Evolutionary conservation across 2,329 filamentous ascomycete genomes (phyloP).

Genomic region (Thermomyces lanuginosus): DNA sequence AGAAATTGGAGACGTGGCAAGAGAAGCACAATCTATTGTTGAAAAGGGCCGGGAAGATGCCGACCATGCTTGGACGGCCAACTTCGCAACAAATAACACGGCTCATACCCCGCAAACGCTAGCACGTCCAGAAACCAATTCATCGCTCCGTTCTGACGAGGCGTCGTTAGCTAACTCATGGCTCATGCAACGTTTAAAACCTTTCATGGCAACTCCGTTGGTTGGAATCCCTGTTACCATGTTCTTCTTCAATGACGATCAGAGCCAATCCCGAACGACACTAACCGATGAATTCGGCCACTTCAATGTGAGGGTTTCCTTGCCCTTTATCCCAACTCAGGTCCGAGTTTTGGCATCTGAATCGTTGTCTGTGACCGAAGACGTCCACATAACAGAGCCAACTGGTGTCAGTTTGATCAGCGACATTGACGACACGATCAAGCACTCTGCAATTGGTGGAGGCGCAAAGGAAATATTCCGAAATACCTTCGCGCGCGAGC

Average conservation of each 20-base stretch:
- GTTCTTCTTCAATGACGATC: conserved; percentile 81
- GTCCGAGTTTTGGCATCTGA: conserved; percentile 77
- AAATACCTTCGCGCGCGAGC: conserved; percentile 82
- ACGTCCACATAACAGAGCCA: conserved; percentile 60
- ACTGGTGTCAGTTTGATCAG: conserved; percentile 82
- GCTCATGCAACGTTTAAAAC: conserved; percentile 70
- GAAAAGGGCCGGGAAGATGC: conserved; percentile 54
- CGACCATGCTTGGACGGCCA: conserved; percentile 45
- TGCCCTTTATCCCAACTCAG: conserved; percentile 83
- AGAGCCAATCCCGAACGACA: conserved; percentile 70
- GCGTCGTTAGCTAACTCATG: conserved; percentile 66
- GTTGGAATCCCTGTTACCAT: conserved; percentile 65
- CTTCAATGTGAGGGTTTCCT: conserved; percentile 60
- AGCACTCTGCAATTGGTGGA: conserved; percentile 75
- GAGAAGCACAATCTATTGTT: conserved; percentile 63
- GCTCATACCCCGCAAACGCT: conserved; percentile 15
- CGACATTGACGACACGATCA: conserved; percentile 95
- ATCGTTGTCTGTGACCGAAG: conserved; percentile 62
- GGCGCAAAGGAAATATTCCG: conserved; percentile 90
- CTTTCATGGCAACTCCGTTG: conserved; percentile 76
- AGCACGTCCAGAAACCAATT: conserved; percentile 30
- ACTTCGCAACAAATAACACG: conserved; percentile 33
- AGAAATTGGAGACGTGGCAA: conserved; percentile 52
- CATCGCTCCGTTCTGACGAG: conserved; percentile 57
- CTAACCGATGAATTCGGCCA: conserved; percentile 79